Conservation (phyloP, 768 basidiomycete genomes). For the Paxillus rubicundulus region DNA sequence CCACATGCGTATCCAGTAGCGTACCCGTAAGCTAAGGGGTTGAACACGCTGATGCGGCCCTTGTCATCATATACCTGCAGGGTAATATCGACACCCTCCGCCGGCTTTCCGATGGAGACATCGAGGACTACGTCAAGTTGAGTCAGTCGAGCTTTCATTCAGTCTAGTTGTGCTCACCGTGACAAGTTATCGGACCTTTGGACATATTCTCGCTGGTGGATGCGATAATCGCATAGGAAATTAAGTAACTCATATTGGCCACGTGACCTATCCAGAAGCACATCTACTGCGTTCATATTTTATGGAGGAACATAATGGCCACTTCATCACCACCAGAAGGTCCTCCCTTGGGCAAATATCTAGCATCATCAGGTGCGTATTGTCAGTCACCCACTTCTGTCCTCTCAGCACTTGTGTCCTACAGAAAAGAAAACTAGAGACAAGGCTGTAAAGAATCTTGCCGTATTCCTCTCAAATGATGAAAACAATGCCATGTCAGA, state of each 20-base stretch:
- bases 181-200: conserved; percentile 89
- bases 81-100: conserved; percentile 59
- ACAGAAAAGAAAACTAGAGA: conserved; percentile 90
- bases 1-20: conserved; percentile 5
- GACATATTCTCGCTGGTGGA: conserved; percentile 32
- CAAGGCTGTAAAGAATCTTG: conserved; percentile 80
- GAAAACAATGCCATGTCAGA: conserved; percentile 57
- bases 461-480: conserved; percentile 73
- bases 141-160: neutral
- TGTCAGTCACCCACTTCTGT: neutral
- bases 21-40: conserved; percentile 61
- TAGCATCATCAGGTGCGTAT: conserved; percentile 82
- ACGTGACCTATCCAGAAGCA: conserved; percentile 5
- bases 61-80: conserved; percentile 52
- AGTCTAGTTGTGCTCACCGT: conserved; percentile 48
- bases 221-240: neutral
- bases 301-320: conserved; percentile 30
- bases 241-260: neutral
- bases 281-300: conserved; percentile 19
- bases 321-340: conserved; percentile 33
- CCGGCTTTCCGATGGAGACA: conserved; percentile 80
- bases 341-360: conserved; percentile 83
- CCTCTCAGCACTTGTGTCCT: neutral
- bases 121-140: conserved; percentile 67
- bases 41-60: conserved; percentile 45